Base-by-base conservation (phyloP, 352 stramenopile species). In the Phytophthora colocasiae region DNA sequence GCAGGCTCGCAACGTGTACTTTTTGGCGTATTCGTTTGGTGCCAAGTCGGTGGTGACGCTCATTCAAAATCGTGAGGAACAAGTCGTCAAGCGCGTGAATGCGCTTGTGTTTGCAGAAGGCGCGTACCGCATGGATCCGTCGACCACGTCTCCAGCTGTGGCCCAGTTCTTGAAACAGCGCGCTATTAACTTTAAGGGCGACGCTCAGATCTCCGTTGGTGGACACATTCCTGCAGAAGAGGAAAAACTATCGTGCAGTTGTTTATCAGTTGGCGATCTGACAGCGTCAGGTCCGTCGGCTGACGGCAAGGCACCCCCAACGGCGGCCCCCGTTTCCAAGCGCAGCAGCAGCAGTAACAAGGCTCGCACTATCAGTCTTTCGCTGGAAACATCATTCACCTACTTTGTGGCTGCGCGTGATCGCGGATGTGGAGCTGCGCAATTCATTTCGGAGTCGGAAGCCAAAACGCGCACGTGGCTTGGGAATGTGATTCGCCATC, bases 131-230 rank as follows among this genome's bases (percentile, higher is more conserved):
- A 73, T 91, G 26, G 82, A 93, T 40, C 67, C 77, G 9, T 65
- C 66, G 24, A 83, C 56, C 4, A 88, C 74, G 19, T 83, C 80
- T 24, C 77, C 81, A 2, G 69, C 75, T 32, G 78, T 92, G 17
- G 80, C 70, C 10, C 77, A 89, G 24, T 91, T 93, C 41, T 66
- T 92, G 43, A 73, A 68, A 10, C 72, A 90, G 59, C 69, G 73
- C 7, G 81, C 83, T 17, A 92, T 93, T 48, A 93, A 93, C 47
- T 93, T 91, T 59, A 92, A 89, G 66, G 81, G 78, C 6, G 81
- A 91, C 44, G 39, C 63, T 11, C 41, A 77, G 17, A 63, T 87
- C 12, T 24, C 75, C 14, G 77, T 84, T 2, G 81, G 83, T 27
- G 66, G 54, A 22, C 82, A 87, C 55, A 87, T 92, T 22, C 61